phyloP scores from a whole-genome alignment of 768 basidiomycete species.

The Imleria badia region DNA sequence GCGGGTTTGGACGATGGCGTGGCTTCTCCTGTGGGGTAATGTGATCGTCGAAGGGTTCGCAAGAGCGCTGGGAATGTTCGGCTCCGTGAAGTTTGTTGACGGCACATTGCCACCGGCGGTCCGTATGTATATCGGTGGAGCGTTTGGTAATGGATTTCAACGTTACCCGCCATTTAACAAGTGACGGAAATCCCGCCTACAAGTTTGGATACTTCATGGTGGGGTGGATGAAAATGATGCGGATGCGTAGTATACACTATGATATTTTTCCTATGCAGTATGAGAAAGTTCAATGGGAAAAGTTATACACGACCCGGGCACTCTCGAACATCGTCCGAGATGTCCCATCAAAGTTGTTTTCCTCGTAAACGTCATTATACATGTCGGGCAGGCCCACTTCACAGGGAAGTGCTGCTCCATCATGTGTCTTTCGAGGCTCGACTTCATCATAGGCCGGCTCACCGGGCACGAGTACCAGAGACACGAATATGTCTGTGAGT shows the following conservation, averaged over 20 bases:
- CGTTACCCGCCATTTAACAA: too few species aligned
- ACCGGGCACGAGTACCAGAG: not conserved
- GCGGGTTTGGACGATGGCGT: too few species aligned
- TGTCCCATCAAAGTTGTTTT: not conserved
- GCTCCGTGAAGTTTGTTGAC: not conserved
- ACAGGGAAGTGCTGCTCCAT: not conserved
- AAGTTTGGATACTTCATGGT: too few species aligned
- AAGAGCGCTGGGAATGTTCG: not conserved
- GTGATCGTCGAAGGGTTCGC: too few species aligned
- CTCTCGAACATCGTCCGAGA: not conserved
- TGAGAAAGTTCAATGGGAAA: not conserved
- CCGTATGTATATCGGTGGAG: too few species aligned
- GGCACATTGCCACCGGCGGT: not conserved
- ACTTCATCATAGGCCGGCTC: not conserved
- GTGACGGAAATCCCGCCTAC: too few species aligned
- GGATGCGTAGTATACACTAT: not conserved
- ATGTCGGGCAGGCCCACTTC: conserved; percentile 2
- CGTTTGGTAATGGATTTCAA: not conserved
- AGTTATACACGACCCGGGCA: not conserved
- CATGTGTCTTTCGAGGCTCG: conserved; percentile 6
- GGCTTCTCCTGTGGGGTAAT: too few species aligned
- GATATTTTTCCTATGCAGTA: not conserved
- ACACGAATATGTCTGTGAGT: not conserved
- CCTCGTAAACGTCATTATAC: conserved; percentile 4
- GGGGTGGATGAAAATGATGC: too few species aligned